phyloP scores from a whole-genome alignment of 1,284 basidiomycete genomes.

The Quambalaria eucalypti region DNA sequence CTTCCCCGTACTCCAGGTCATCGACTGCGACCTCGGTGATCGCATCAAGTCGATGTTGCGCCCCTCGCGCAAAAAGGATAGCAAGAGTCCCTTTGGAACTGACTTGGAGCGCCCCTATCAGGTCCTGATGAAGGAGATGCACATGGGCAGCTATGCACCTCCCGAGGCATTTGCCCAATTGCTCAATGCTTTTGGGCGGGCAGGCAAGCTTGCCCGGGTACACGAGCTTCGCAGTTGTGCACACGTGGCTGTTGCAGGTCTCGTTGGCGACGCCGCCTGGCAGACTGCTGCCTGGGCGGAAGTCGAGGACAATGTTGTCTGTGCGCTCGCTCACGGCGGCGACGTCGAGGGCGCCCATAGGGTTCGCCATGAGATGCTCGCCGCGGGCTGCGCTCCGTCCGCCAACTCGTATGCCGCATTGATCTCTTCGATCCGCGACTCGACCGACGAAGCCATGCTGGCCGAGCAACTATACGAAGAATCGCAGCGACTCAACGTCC shows the following conservation, averaged over 20 bases:
- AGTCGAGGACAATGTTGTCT: conserved; percentile 39
- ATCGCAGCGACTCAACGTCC: conserved; percentile 34
- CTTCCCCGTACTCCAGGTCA: conserved; percentile 24
- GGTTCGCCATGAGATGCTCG: conserved; percentile 36
- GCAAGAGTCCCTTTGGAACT: not conserved
- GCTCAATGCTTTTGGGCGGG: conserved; percentile 28
- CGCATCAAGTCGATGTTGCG: conserved; percentile 3
- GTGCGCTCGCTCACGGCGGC: conserved; percentile 40
- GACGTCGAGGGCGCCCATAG: conserved; percentile 23
- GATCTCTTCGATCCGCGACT: conserved; percentile 41
- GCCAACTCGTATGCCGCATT: conserved; percentile 40
- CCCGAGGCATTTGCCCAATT: conserved; percentile 27
- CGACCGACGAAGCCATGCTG: conserved; percentile 44
- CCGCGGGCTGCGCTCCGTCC: conserved; percentile 29
- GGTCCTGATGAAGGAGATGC: conserved; percentile 13
- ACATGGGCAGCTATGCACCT: conserved; percentile 23
- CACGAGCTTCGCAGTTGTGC: conserved; percentile 54
- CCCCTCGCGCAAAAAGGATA: conserved; percentile 3
- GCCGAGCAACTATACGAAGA: conserved; percentile 45
- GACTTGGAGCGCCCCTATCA: conserved; percentile 6
- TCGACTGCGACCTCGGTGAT: conserved; percentile 30
- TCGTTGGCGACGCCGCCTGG: conserved; percentile 29
- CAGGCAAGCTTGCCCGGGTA: conserved; percentile 53
- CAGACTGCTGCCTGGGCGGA: conserved; percentile 49
- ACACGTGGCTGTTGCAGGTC: conserved; percentile 22